Evolutionary conservation across 2,329 filamentous ascomycete genomes (phyloP), one percentile per base, ranked within the genome.

Genomic region (Beauveria brongniartii): DNA sequence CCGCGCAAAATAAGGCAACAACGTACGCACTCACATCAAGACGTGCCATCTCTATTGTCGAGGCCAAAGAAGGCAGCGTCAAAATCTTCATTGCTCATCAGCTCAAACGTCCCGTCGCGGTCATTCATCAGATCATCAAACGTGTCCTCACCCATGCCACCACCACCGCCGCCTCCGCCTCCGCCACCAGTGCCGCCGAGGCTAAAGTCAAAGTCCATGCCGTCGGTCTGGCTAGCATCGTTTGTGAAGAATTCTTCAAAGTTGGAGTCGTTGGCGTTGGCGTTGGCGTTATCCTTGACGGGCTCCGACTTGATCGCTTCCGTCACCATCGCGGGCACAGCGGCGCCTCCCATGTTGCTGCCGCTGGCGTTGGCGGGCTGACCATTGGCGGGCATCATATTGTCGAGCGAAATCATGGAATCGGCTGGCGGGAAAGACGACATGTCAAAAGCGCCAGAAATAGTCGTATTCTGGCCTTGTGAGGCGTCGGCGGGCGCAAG

Each of bases 41-140:
- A 44, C 20, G 64, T 65, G 20, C 51, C 51, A n/a, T 61, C 54
- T 22, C 52, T 61, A 9, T 54, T 58, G 22, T 72, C 69, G 3
- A 79, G 68, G 7, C 72, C 74, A 64, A 82, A 82, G 62, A 76
- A 82, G 3, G 73, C 70, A 24, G 76, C 71, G 62, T 83, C 79
- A 61, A 79, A 81, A 53, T 79, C 76, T 8, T 73, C 75, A 65
- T 78, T 75, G 58, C 75, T 75, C 65, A 77, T 72, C 56, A 67
- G 60, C 47, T 77, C 75, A 62, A 76, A 77, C 8, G 67, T 74
- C 62, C 72, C 73, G 56, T 73, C 72, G 22, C 77, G 79, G 64
- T 70, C 71, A 54, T 71, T 71, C 67, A 77, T 82, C 62, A 83
- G 70, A 62, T 82, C 78, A 62, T 83, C 77, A 63, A 83, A 83